phyloP scores from a whole-genome alignment of 2,329 filamentous ascomycete species.

The Cytospora leucostoma region DNA sequence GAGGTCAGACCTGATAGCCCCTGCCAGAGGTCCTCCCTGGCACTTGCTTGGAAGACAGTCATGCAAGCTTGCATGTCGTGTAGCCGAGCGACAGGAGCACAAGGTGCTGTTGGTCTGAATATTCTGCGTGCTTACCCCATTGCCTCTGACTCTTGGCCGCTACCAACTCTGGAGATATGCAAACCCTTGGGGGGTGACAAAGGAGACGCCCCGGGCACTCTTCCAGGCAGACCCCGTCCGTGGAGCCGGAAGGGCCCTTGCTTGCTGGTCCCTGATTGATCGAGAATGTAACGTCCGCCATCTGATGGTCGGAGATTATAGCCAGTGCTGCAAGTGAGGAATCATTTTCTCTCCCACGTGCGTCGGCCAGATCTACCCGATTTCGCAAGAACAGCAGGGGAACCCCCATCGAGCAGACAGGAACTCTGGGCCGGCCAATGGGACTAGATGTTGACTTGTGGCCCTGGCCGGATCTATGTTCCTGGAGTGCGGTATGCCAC shows the following conservation, averaged over 20 bases:
- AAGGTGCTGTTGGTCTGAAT: slow-evolving; percentile 4
- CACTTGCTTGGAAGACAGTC: slow-evolving; percentile 10
- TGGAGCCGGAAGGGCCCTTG: background rate
- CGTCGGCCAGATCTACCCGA: slow-evolving; percentile 17
- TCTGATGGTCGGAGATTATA: slow-evolving; percentile 23
- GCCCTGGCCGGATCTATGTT: slow-evolving; percentile 4
- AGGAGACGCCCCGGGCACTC: background rate
- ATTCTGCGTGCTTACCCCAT: background rate
- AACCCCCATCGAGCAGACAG: slow-evolving; percentile 3
- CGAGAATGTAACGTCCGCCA: slow-evolving; percentile 16
- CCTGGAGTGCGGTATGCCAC: slow-evolving; percentile 6
- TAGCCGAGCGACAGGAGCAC: slow-evolving; percentile 14
- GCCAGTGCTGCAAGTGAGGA: slow-evolving; percentile 22
- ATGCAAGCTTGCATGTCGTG: slow-evolving; percentile 25
- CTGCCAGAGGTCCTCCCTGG: slow-evolving; percentile 11
- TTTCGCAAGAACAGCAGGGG: background rate
- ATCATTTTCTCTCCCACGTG: slow-evolving; percentile 19
- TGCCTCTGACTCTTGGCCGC: background rate
- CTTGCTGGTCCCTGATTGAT: background rate
- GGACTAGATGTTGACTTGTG: background rate
- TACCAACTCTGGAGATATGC: background rate
- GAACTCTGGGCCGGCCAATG: slow-evolving; percentile 4
- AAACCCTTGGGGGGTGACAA: background rate
- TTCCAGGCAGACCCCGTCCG: too few relatives aligned
- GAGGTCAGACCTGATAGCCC: slow-evolving; percentile 10